phyloP scores from a whole-genome alignment of 23 red algal species.

The Gracilariopsis chorda region DNA sequence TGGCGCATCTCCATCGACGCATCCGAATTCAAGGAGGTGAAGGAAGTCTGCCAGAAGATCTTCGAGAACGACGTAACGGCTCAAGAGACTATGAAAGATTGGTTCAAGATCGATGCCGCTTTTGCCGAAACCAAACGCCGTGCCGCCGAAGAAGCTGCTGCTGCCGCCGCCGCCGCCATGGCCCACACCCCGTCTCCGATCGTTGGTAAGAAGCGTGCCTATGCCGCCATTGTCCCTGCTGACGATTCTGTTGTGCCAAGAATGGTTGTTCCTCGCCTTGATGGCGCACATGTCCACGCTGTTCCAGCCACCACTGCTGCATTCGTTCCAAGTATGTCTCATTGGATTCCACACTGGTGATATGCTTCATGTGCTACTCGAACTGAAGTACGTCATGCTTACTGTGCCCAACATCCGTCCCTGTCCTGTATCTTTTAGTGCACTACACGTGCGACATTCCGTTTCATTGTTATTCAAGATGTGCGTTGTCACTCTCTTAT shows the following conservation, averaged over 20 bases:
- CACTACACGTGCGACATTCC: no score
- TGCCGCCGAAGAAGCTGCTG: slow-evolving; percentile 12
- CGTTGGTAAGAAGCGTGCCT: slow-evolving; percentile 29
- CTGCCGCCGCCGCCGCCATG: background rate
- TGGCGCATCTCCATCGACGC: slow-evolving; percentile 76
- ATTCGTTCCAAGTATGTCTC: background rate
- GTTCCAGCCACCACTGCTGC: background rate
- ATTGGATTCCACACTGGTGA: slow-evolving; percentile 36
- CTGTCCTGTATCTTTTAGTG: no score
- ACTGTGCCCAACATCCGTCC: no score
- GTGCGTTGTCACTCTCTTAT: no score
- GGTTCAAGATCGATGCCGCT: slow-evolving; percentile 36
- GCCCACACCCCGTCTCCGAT: background rate
- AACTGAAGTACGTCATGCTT: no score
- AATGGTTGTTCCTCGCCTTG: slow-evolving; percentile 27
- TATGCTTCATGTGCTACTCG: no score
- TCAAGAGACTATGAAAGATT: slow-evolving; percentile 6
- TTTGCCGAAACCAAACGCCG: background rate
- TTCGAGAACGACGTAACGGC: background rate
- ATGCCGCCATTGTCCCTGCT: slow-evolving; percentile 12
- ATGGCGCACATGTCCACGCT: slow-evolving; percentile 10
- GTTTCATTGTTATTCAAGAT: no score
- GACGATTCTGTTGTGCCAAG: slow-evolving; percentile 47
- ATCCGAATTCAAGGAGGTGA: slow-evolving; percentile 60
- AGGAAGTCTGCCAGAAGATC: slow-evolving; percentile 20